Evolutionary conservation across 805 yeast species (phyloP), one percentile per base, ranked within the genome.

Genomic region (Starmerella gropengiesseri): DNA sequence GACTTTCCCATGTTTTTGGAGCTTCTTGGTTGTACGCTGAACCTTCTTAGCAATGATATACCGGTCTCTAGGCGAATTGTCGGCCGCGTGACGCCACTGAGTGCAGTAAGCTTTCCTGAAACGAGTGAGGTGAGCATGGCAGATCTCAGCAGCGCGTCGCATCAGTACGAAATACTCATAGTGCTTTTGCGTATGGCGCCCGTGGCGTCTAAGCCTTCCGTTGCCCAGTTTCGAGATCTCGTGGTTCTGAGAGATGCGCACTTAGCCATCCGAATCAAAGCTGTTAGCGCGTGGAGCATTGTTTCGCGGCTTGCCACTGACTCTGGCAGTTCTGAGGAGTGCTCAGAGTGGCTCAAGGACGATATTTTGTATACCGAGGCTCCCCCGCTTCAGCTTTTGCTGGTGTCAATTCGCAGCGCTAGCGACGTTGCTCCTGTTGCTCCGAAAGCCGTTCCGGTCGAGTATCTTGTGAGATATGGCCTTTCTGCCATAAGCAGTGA

Each of bases 251-350:
- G 40, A 8, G 9, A 40, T 9, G 39, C 56, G 1, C 58, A 53
- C 30, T 29, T 54, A 21, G 52, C 51, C 2, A 42, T 54, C 9
- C 35, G 49, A 7, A 31, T 51, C 30, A 46, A 46, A 37, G 52
- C 54, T 2, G 39, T 51, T 14, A 52, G 54, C 30, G 56, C 56
- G 1, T 55, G 58, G 57, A 19, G 39, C 17, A 43, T 48, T 3
- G 37, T 52, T 13, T 44, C 44, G 2, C 30, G 43, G 14, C 30
- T 35, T 5, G 29, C 37, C 7, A 7, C 22, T 4, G 20, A 16
- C 7, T 14, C 20, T 2, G n/a, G 16, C 5, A 31, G 37, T 3
- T 9, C 21, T 3, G 21, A 12, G 2, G 55, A 50, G 9, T 50
- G 52, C 30, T 30, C 17, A 1, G 8, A 11, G 5, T 55, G 58